phyloP scores from a whole-genome alignment of 495 filamentous ascomycete genomes.

The Annulohypoxylon maeteangense region DNA sequence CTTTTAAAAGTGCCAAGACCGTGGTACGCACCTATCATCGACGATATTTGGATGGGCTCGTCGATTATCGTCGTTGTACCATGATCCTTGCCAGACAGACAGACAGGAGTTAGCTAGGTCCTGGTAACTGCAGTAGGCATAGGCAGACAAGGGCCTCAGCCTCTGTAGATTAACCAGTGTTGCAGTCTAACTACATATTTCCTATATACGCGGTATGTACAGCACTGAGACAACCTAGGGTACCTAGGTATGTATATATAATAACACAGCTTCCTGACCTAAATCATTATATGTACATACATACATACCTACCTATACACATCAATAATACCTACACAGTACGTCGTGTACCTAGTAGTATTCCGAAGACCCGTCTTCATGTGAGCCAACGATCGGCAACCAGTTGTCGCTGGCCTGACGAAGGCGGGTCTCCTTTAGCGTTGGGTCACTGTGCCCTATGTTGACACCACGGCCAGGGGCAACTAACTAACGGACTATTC shows the following conservation, averaged over 20 bases:
- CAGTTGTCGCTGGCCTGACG: conserved; percentile 33
- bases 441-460: conserved; percentile 27
- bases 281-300: background rate
- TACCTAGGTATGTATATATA: background rate
- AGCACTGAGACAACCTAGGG: background rate
- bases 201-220: background rate
- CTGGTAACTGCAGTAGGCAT: conserved; percentile 12
- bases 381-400: conserved; percentile 35
- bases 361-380: conserved; percentile 30
- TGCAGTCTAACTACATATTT: background rate
- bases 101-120: conserved; percentile 39
- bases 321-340: background rate
- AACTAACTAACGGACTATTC: conserved; percentile 35
- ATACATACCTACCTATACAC: background rate
- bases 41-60: conserved; percentile 40
- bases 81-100: conserved; percentile 40
- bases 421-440: conserved; percentile 35
- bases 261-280: background rate
- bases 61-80: conserved; percentile 42
- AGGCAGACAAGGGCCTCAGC: background rate
- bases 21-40: conserved; percentile 31
- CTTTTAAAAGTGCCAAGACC: conserved; percentile 36
- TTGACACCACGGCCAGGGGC: conserved; percentile 19
- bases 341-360: background rate
- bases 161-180: background rate